A percentile compares a stretch with the other conserved stretches of the same genome.
phyloP scores from a whole-genome alignment of 2,329 filamentous ascomycete genomes.

The Beauveria varroae region DNA sequence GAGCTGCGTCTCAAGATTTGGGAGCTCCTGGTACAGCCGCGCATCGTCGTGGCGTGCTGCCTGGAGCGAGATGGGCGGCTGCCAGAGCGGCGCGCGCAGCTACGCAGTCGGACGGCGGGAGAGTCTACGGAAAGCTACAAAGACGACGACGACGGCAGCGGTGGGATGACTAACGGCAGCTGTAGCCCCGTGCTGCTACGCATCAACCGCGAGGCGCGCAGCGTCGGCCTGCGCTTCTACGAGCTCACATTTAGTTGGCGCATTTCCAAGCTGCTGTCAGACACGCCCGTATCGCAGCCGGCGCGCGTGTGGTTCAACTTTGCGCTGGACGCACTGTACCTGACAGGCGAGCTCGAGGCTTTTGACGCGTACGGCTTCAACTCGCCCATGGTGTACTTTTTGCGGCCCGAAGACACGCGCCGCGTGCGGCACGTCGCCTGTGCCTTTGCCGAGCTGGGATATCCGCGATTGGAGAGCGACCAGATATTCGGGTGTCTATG shows the following conservation, averaged over 20 bases:
- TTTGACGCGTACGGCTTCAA: constrained; percentile 39
- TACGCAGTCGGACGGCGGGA: constrained; percentile 18
- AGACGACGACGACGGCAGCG: constrained; percentile 10
- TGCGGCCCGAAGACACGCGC: constrained; percentile 33
- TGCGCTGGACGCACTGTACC: constrained; percentile 36
- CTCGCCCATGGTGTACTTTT: constrained; percentile 41
- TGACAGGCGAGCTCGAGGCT: constrained; percentile 41
- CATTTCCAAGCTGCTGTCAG: constrained; percentile 32
- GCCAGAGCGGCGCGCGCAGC: constrained; percentile 20
- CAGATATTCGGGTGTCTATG: constrained; percentile 41
- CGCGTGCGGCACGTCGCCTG: constrained; percentile 38
- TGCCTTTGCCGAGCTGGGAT: constrained; percentile 36
- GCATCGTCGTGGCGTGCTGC: constrained; percentile 37
- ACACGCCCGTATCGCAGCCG: constrained; percentile 26
- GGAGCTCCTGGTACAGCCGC: constrained; percentile 36
- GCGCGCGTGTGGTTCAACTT: constrained; percentile 42
- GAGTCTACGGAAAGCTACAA: constrained; percentile 9
- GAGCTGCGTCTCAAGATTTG: constrained; percentile 44
- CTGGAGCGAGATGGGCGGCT: constrained; percentile 26
- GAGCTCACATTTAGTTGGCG: constrained; percentile 40
- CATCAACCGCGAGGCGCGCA: constrained; percentile 35
- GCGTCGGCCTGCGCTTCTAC: constrained; percentile 35
- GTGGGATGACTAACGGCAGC: constrained; percentile 13
- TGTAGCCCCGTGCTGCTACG: constrained; percentile 34
- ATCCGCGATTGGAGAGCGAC: constrained; percentile 34